Evolutionary conservation across 1,139 yeast genomes (phyloP), one percentile per base, ranked within the genome.

Genomic region (Taiozyma sp.): DNA sequence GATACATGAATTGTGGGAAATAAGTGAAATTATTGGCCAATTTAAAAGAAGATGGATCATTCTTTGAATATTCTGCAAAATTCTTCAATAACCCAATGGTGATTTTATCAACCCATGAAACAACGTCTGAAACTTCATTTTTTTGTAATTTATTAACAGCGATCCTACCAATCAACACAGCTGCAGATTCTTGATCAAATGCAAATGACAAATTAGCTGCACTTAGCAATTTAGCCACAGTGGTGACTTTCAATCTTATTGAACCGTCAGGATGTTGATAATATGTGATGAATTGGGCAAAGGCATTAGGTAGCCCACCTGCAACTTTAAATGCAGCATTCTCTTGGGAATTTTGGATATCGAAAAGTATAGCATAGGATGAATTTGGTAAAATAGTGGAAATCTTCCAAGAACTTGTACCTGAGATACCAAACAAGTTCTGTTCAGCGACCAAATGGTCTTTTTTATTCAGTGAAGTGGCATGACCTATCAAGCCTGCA

Each of bases 51-150:
- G 73, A 71, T 16, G 87, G 72, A 49, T 75, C 81, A 51, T 85
- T 88, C 61, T 83, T 83, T 46, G 79, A 75, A 66, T 83, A 89
- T 58, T 87, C 90, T 36, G 92, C 95, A 69, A 85, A 87, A 54
- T 86, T 76, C 48, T 83, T 79, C 68, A 96, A 86, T 59, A 85
- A 76, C 48, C 87, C 81, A 54, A 89, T 81, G 53, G 88, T 73
- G 58, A 79, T 75, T 56, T 87, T 79, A 67, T 89, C 96, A 50
- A 87, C 76, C 79, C 89, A 84, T 61, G 88, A 76, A 51, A 84
- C 68, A 23, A 87, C 76, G 55, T 84, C 90, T 16, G 74, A 64
- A 23, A 79, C 77, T 51, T 76, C 82, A 48, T 79, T 81, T 16
- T 71, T n/a, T 66, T 77, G 80, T 82, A 55, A 85, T 77, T 74